Conservation (phyloP, 495 filamentous ascomycete species). For the Talaromyces proteolyticus region DNA sequence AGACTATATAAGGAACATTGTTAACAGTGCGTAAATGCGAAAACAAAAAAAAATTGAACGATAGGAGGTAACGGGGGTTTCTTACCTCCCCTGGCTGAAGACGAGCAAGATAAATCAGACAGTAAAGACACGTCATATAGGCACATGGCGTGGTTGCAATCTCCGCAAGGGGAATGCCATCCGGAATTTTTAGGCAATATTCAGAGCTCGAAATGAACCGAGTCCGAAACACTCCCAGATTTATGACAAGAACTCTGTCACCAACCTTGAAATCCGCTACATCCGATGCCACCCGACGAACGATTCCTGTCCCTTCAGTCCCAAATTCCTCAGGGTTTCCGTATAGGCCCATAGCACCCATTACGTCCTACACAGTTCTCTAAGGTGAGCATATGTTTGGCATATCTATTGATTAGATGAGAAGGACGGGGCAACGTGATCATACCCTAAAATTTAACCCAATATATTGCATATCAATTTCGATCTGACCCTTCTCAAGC, state of each 20-base stretch:
- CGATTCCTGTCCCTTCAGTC: too few relatives aligned
- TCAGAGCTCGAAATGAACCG: conserved; percentile 9
- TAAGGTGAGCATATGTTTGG: conserved; percentile 27
- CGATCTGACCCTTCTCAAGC: conserved; percentile 15
- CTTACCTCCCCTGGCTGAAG: too few relatives aligned
- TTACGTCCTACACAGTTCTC: too few relatives aligned
- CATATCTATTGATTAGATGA: too few relatives aligned
- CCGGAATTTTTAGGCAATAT: neutral
- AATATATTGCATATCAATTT: conserved; percentile 17
- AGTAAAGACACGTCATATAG: too few relatives aligned
- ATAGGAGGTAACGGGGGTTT: conserved; percentile 3
- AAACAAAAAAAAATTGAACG: conserved; percentile 13
- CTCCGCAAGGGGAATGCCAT: neutral
- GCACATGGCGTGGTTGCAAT: neutral
- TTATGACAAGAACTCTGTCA: conserved; percentile 32
- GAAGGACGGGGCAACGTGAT: conserved; percentile 7
- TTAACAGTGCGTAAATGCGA: too few relatives aligned
- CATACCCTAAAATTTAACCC: conserved; percentile 31
- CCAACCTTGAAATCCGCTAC: conserved; percentile 25
- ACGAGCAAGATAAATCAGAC: too few relatives aligned
- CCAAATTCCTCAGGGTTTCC: too few relatives aligned
- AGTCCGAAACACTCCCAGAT: conserved; percentile 21
- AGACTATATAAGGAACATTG: too few relatives aligned
- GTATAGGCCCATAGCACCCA: too few relatives aligned
- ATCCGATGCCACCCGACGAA: too few relatives aligned